Evolutionary conservation across 306 rosid species (phyloP), one percentile per base, ranked within the genome.

Genomic region (Quercus variabilis): DNA sequence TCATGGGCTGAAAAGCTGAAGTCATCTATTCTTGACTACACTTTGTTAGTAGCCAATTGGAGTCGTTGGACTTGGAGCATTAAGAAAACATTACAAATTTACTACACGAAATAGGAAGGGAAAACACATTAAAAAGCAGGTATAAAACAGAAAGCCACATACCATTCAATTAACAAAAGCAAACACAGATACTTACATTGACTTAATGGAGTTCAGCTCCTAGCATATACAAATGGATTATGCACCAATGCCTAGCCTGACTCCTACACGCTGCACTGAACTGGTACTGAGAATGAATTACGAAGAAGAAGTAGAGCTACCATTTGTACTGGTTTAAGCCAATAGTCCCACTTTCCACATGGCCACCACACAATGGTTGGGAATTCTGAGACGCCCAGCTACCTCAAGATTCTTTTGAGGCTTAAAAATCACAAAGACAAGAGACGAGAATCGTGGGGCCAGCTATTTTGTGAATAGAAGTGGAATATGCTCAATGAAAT

Each of bases 331-430:
- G 1, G 13, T 57, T 10, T 23, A 6, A 57, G 28, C 13, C 26
- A 57, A 12, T 3, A 57, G 49, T 10, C 28, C 20, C 2, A 12
- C 64, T 43, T 28, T 79, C 75, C 87, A 83, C 85, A 43, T 77
- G 90, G 79, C 82, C 80, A 68, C 57, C 62, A 21, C 21, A 33
- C 17, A n/a, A 7, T 35, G 73, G 74, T 59, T 17, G 57, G 11
- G 60, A 68, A 28, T 59, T 78, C 35, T 17, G 28, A 1, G 55
- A 35, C 10, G 33, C n/a, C 20, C 54, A 3, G 20, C 18, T 9
- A 67, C 87, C 85, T 35, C 77, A 55, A 60, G 76, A 35, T 20
- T 68, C 9, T 15, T 74, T 60, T 58, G 75, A 20, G 85, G 85
- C 72, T 31, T 19, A 74, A 4, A 79, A 11, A 8, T 64, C 43